Evolutionary conservation across 2,329 filamentous ascomycete genomes (phyloP), one percentile per base, ranked within the genome.

Genomic region (Beauveria pseudobassiana): DNA sequence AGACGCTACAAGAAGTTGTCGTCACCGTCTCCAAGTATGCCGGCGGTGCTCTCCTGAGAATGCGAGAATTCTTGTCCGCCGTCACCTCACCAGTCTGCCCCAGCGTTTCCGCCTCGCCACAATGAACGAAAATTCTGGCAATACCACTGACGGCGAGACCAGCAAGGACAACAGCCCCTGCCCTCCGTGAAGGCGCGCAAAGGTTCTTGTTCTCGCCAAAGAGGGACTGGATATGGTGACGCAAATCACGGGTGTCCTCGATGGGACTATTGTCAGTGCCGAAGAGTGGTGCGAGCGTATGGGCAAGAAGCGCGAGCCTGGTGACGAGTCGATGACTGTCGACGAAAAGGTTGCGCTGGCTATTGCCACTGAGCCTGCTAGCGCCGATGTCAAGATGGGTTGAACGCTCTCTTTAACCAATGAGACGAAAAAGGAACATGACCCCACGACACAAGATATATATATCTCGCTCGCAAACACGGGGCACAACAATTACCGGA

Each of bases 171-270:
- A 69, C 52, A 76, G 77, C 53, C 71, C 71, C 71, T 9, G 72
- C 72, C 18, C 64, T 76, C 10, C 70, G 73, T 22, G 82, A 87
- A 28, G 80, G 81, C 57, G 92, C 91, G 0, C 88, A 92, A 67
- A 89, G 46, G 92, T 96, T 61, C 77, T 98, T 14, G 86, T 95
- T 1, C 85, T 98, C 57, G 93, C 93, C 7, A 89, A 89, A 69
- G 93, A 98, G 72, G 91, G 93, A 0, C 79, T 98, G 16, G 92
- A 97, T 67, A 96, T 98, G 88, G 92, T 98, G 82, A 84, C 86
- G 1, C 92, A 97, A 72, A 91, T 99, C 55, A 95, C 87, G 46
- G 86, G 87, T 5, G 90, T 97, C 2, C 82, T 98, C 9, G 90
- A 96, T 67, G 89, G 91, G 59, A 98, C 95, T 0, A 89, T 98